phyloP scores from a whole-genome alignment of 108 stramenopile genomes.

The Cyclotella sp. region DNA sequence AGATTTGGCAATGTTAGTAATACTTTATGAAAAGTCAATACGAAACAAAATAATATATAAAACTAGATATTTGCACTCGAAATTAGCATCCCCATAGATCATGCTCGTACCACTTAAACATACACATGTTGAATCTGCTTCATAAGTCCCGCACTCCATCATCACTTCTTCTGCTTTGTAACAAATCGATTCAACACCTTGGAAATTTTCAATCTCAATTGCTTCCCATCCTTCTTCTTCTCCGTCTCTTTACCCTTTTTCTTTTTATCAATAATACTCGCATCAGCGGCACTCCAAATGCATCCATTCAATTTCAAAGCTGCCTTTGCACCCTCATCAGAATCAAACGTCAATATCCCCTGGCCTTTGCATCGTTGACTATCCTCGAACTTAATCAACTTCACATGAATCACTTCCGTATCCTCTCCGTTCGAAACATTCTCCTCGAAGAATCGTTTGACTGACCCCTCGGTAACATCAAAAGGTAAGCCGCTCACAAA shows the following conservation, averaged over 20 bases:
- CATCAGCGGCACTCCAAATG: constrained; percentile 39
- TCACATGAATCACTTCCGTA: constrained; percentile 67
- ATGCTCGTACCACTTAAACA: too few relatives aligned
- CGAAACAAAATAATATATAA: too few relatives aligned
- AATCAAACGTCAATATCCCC: constrained; percentile 79
- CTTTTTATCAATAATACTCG: constrained; percentile 38
- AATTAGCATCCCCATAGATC: too few relatives aligned
- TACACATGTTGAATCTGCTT: too few relatives aligned
- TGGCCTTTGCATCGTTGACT: constrained; percentile 86
- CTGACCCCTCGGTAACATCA: constrained; percentile 64
- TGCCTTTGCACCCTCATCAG: constrained; percentile 63
- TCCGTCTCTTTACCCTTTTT: constrained; percentile 39
- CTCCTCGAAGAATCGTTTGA: constrained; percentile 63
- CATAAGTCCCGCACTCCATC: neutral
- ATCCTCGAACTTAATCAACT: constrained; percentile 81
- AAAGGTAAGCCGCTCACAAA: constrained; percentile 89
- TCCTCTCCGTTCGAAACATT: constrained; percentile 14
- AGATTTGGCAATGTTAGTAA: too few relatives aligned
- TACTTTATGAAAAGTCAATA: too few relatives aligned
- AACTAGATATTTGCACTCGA: too few relatives aligned
- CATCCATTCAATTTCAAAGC: constrained; percentile 75
- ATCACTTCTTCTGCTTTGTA: constrained; percentile 52
- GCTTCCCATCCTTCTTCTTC: constrained; percentile 42
- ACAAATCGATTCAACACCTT: constrained; percentile 72
- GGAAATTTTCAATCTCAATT: constrained; percentile 75